Evolutionary conservation across 345 rosid genomes (phyloP).

Genomic region (Populus euphratica): DNA sequence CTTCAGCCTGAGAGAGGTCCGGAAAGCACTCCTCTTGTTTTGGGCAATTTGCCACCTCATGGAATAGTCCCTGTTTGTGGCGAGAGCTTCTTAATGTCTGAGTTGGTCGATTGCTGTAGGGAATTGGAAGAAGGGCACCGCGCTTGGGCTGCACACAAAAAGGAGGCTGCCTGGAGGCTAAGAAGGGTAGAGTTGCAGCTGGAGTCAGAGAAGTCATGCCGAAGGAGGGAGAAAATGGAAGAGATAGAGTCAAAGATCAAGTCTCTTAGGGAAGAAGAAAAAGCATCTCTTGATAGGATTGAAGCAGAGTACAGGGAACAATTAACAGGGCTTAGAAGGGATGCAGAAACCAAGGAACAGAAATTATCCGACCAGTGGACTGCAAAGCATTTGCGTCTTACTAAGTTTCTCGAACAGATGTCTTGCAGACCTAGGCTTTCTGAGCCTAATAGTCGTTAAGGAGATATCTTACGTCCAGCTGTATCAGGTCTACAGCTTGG

Average conservation of each 20-base stretch:
- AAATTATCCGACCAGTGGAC: slow-evolving; percentile 89
- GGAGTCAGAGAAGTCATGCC: slow-evolving; percentile 79
- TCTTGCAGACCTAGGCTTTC: slow-evolving; percentile 50
- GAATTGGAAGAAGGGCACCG: slow-evolving; percentile 90
- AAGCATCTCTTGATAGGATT: slow-evolving; percentile 61
- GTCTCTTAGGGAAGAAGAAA: slow-evolving; percentile 90
- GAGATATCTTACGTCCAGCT: neutral
- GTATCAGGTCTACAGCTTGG: neutral
- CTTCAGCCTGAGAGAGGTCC: slow-evolving; percentile 63
- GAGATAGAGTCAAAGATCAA: slow-evolving; percentile 79
- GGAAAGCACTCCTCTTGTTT: slow-evolving; percentile 44
- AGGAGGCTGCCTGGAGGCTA: slow-evolving; percentile 93
- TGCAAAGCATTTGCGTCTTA: slow-evolving; percentile 58
- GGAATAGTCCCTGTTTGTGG: slow-evolving; percentile 42
- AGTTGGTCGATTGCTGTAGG: slow-evolving; percentile 82
- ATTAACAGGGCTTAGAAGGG: slow-evolving; percentile 61
- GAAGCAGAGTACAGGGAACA: slow-evolving; percentile 87
- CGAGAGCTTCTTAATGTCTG: slow-evolving; percentile 56
- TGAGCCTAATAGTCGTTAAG: slow-evolving; percentile 41
- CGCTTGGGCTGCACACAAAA: slow-evolving; percentile 78
- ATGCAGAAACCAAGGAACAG: slow-evolving; percentile 87
- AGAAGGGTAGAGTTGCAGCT: slow-evolving; percentile 86
- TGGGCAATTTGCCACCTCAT: slow-evolving; percentile 45
- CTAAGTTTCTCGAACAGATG: slow-evolving; percentile 79
- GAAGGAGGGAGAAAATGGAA: slow-evolving; percentile 80